A percentile compares a stretch with the other conserved stretches of the same genome.
Evolutionary conservation across 2,329 filamentous ascomycete genomes (phyloP).

Genomic region (Helotiales sp.): DNA sequence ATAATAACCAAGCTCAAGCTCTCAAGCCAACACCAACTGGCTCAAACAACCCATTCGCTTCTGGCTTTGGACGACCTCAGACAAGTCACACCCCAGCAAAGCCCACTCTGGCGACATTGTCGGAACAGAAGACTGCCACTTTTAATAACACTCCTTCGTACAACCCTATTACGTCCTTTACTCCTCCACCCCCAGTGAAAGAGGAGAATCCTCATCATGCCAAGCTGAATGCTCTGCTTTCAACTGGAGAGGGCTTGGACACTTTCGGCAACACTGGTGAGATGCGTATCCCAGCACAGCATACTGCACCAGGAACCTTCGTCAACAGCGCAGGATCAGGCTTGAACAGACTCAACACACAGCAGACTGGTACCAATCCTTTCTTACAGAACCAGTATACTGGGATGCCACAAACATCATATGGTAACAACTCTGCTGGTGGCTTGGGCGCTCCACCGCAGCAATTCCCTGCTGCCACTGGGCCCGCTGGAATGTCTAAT

Average conservation of each 20-base stretch:
- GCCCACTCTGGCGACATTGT: conserved; percentile 72
- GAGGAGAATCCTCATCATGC: conserved; percentile 65
- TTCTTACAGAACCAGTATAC: conserved; percentile 86
- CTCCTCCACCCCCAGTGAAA: conserved; percentile 45
- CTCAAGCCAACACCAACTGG: conserved; percentile 85
- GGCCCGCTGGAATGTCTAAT: conserved; percentile 54
- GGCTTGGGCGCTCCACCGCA: conserved; percentile 32
- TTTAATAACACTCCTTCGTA: conserved; percentile 40
- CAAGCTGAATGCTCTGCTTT: conserved; percentile 82
- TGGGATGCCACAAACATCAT: conserved; percentile 65
- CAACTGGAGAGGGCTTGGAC: conserved; percentile 88
- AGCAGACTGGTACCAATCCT: conserved; percentile 75
- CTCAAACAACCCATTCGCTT: conserved; percentile 96
- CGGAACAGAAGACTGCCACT: conserved; percentile 78
- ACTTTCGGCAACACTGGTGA: conserved; percentile 98
- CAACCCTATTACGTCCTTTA: conserved; percentile 52
- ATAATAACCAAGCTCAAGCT: conserved; percentile 59
- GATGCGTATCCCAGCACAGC: conserved; percentile 90
- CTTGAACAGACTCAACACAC: conserved; percentile 62
- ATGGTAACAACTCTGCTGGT: conserved; percentile 43
- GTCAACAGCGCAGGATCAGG: conserved; percentile 91
- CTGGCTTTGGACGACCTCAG: conserved; percentile 64
- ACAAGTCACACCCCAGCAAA: conserved; percentile 55
- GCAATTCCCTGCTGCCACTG: conserved; percentile 56
- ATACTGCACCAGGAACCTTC: conserved; percentile 94